A percentile compares a stretch with the other conserved stretches of the same genome.
Conservation (phyloP, 768 basidiomycete species). For the Rhizopogon vulgaris region DNA sequence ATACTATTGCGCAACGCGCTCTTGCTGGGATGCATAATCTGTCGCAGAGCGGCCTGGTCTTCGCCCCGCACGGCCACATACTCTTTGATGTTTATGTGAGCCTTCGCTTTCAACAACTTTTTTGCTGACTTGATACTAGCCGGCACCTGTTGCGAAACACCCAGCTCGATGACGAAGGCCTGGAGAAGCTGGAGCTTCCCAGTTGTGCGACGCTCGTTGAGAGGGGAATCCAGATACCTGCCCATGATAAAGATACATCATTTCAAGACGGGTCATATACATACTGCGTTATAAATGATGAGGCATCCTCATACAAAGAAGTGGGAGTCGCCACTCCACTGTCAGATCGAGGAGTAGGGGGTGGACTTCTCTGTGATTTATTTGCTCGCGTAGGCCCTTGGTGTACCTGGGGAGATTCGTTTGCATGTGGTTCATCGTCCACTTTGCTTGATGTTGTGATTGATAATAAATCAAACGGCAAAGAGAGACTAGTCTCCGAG, state of each 20-base stretch:
- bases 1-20: conserved; percentile 59
- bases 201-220: conserved; percentile 1
- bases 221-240: conserved; percentile 19
- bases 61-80: conserved; percentile 62
- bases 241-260: background rate
- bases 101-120: conserved; percentile 56
- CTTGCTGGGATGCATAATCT: conserved; percentile 57
- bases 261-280: background rate
- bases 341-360: conserved; percentile 5
- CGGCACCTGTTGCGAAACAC: conserved; percentile 49
- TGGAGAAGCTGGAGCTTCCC: conserved; percentile 57
- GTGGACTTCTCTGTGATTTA: background rate
- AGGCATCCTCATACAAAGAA: conserved; percentile 20
- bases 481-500: conserved; percentile 11
- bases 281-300: conserved; percentile 21
- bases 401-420: background rate
- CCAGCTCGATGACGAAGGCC: conserved; percentile 73
- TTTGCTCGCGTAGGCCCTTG: too few species aligned
- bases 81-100: conserved; percentile 67
- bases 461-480: conserved; percentile 14
- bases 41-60: conserved; percentile 55
- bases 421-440: background rate
- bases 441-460: conserved; percentile 2
- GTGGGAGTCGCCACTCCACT: conserved; percentile 9
- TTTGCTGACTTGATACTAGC: conserved; percentile 60